Evolutionary conservation across 768 basidiomycete species (phyloP), one percentile per base, ranked within the genome.

Genomic region (Cystobasidium tubakii): DNA sequence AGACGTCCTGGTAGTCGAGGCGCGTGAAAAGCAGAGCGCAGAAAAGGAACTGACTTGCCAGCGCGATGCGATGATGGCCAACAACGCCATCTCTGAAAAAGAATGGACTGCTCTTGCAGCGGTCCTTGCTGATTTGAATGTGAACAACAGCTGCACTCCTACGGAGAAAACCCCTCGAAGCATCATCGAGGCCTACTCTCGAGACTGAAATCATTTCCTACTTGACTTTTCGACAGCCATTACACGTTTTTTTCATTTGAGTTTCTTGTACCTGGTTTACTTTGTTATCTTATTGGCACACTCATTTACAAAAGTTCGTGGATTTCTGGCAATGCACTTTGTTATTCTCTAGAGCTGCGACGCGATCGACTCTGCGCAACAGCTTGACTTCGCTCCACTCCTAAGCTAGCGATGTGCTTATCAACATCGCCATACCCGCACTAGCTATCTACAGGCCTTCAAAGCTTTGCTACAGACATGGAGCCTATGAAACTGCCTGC

Each of bases 11-110:
- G 69, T 71, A 17, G 27, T 27, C 9, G 54, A 60, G 29, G 69
- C 69, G 4, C 54, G 69, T 31, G 69, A 62, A 29, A 71, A 71
- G 55, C 69, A 71, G 27, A 33, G 54, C 29, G 44, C 55, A 3
- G 69, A 71, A 44, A 55, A 60, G 19, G 69, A 71, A 44, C 36
- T 71, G 19, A 36, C 33, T 23, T 55, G 69, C 21, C 69, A 71
- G 34, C 33, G 69, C 7, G 55, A 71, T 60, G 69, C 69, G 7
- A 33, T 71, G 53, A 36, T 71, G 54, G 43, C 69, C 31, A 60
- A 33, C 53, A 54, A 31, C 10, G 33, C 50, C 33, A 33, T 71
- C 6, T 34, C 33, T 12, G 53, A 71, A 44, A 55, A 44, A 17
- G 69, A 71, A 39, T 71, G 33, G 36, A 60, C 13, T n/a, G 69